A percentile compares a stretch with the other conserved stretches of the same genome.
Conservation (phyloP, 495 filamentous ascomycete genomes). For the Xylaria longipes region DNA sequence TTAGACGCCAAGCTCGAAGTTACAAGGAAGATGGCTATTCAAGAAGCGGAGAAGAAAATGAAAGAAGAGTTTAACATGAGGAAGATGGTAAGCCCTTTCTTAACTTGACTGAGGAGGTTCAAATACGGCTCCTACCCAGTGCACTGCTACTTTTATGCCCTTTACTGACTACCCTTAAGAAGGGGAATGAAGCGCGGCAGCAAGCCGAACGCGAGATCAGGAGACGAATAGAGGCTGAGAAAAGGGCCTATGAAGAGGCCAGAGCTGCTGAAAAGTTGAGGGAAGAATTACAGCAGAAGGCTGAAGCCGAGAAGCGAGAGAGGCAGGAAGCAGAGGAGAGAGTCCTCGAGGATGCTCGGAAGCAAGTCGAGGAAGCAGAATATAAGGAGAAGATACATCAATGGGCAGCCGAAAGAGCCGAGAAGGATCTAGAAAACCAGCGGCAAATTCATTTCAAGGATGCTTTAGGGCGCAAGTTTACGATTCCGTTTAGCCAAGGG, state of each 20-base stretch:
- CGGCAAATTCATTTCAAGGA: constrained; percentile 67
- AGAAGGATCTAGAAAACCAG: constrained; percentile 34
- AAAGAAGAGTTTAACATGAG: constrained; percentile 11
- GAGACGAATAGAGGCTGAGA: constrained; percentile 29
- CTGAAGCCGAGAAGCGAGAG: constrained; percentile 35
- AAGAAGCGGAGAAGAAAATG: constrained; percentile 20
- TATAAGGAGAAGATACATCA: constrained; percentile 2
- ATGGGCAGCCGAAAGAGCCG: constrained; percentile 14
- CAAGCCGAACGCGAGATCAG: constrained; percentile 50
- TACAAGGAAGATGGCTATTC: constrained; percentile 24
- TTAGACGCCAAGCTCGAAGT: constrained; percentile 41
- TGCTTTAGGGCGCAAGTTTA: constrained; percentile 67
- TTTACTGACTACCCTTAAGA: constrained; percentile 10
- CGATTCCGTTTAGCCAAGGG: constrained; percentile 65
- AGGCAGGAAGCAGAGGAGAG: constrained; percentile 42
- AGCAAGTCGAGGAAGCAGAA: not conserved
- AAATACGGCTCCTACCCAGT: not conserved
- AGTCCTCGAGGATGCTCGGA: not conserved
- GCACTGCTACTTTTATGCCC: not conserved
- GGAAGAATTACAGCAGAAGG: constrained; percentile 25
- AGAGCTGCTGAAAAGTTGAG: constrained; percentile 5
- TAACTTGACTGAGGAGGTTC: not conserved
- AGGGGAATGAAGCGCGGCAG: constrained; percentile 12
- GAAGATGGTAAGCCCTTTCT: constrained; percentile 13
- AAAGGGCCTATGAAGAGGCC: constrained; percentile 9